phyloP scores from a whole-genome alignment of 371 early-diverging fungal genomes.

The Zychaea mexicana region DNA sequence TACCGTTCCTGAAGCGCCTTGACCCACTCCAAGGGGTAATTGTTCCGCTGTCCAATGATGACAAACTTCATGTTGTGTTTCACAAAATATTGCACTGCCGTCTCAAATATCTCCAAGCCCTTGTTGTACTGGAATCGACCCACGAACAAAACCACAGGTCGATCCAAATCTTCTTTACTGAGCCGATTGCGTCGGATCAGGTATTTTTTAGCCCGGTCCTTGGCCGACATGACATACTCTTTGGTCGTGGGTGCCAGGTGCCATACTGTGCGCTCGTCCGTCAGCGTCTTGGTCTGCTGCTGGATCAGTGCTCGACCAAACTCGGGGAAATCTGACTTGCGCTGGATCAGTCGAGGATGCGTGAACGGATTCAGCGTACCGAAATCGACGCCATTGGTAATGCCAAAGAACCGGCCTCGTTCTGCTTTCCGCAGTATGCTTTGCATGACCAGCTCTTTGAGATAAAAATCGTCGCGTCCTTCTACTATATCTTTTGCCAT shows the following conservation, averaged over 20 bases:
- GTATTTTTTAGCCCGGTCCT: slow-evolving; percentile 55
- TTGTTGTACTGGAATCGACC: slow-evolving; percentile 59
- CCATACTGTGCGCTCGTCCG: slow-evolving; percentile 23
- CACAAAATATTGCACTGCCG: slow-evolving; percentile 44
- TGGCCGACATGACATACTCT: slow-evolving; percentile 44
- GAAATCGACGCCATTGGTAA: slow-evolving; percentile 66
- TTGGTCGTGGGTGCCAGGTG: slow-evolving; percentile 26
- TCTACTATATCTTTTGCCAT: slow-evolving; percentile 66
- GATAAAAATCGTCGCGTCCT: slow-evolving; percentile 57
- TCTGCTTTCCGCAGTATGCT: slow-evolving; percentile 55
- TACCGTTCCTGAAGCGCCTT: slow-evolving; percentile 38
- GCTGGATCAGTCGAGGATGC: slow-evolving; percentile 36
- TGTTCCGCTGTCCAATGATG: slow-evolving; percentile 58
- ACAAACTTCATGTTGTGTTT: slow-evolving; percentile 54
- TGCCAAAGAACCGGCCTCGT: slow-evolving; percentile 55
- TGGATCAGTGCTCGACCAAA: slow-evolving; percentile 35
- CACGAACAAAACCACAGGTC: slow-evolving; percentile 57
- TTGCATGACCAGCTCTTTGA: slow-evolving; percentile 66
- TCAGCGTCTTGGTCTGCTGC: slow-evolving; percentile 15
- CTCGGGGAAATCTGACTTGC: slow-evolving; percentile 48
- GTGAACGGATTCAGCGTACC: slow-evolving; percentile 56
- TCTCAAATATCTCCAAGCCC: slow-evolving; percentile 49
- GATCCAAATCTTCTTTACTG: slow-evolving; percentile 43
- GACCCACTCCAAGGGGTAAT: slow-evolving; percentile 51
- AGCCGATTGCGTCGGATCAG: slow-evolving; percentile 50